These are phyloP conservation scores for Geotrichum aggregatum DNA, from an alignment of 1,139 yeast species.

Conservation along the genomic window DNA sequence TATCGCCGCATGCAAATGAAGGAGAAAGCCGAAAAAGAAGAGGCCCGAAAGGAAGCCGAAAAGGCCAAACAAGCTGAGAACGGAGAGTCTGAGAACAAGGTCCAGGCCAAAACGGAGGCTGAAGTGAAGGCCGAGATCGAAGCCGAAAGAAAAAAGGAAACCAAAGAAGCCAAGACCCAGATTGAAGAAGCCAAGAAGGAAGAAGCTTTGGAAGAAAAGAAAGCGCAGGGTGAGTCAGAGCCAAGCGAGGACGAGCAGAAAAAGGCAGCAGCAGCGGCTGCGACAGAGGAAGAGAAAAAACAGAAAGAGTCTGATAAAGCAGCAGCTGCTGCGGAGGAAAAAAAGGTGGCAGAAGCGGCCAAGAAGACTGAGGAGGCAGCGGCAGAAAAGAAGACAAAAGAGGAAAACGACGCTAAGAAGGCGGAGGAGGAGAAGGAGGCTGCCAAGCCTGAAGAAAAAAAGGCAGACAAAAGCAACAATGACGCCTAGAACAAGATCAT, in stretches of 20 bases:
- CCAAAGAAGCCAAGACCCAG: too few species aligned
- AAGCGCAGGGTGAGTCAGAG: conserved; percentile 7
- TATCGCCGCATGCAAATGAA: conserved; percentile 5
- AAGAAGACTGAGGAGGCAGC: too few species aligned
- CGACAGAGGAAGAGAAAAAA: not conserved
- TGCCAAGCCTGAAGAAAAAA: too few species aligned
- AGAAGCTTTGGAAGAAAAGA: conserved; percentile 27
- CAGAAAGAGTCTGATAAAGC: not conserved
- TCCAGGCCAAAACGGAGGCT: conserved; percentile 28
- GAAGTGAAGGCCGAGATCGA: conserved; percentile 14
- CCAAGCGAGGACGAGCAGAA: not conserved
- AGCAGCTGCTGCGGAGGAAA: not conserved
- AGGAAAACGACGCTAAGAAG: too few species aligned
- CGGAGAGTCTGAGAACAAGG: conserved; percentile 37
- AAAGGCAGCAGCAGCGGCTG: not conserved
- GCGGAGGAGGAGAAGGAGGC: not conserved
- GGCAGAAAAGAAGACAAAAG: too few species aligned
- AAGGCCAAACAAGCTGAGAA: conserved; percentile 38
- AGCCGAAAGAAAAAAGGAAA: conserved; percentile 25
- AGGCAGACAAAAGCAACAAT: too few species aligned
- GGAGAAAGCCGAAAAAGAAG: not conserved
- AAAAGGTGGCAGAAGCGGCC: not conserved
- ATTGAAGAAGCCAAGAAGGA: conserved; percentile 42
- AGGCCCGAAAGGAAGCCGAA: conserved; percentile 10
- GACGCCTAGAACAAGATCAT: too few species aligned